These are phyloP conservation scores for Stipa capillata DNA, from an alignment of 176 grass and related monocot genomes.

Conservation along the genomic window DNA sequence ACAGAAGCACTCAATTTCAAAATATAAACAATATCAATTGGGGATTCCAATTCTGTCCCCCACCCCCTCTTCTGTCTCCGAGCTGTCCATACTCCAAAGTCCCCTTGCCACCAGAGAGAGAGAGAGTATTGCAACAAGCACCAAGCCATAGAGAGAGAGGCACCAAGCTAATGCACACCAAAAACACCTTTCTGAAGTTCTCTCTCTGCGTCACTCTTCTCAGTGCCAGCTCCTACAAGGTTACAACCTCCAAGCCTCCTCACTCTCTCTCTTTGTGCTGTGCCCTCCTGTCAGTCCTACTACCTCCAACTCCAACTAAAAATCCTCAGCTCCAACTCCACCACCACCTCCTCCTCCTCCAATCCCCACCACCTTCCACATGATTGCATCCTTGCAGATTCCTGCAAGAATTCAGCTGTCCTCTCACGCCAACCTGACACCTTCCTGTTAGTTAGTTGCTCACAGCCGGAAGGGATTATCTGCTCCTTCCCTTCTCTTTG, in stretches of 20 bases:
- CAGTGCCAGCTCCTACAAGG: background rate
- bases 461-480: background rate
- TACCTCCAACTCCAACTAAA: constrained; percentile 34
- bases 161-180: constrained; percentile 3
- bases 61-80: constrained; percentile 19
- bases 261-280: background rate
- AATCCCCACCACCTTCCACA: constrained; percentile 20
- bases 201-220: background rate
- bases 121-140: background rate
- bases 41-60: constrained; percentile 14
- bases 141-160: no score
- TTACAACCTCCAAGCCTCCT: background rate
- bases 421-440: constrained; percentile 27
- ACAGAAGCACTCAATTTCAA: background rate
- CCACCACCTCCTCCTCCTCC: background rate
- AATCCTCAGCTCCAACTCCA: background rate
- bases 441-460: constrained; percentile 17
- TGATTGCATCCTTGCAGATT: constrained; percentile 28
- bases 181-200: background rate
- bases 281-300: constrained; percentile 27
- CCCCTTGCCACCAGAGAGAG: no score
- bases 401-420: constrained; percentile 12
- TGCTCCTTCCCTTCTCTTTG: background rate
- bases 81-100: constrained; percentile 23
- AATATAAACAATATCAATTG: background rate